phyloP scores from a whole-genome alignment of 1,139 yeast genomes.

The Casaregolazyma suthepensis region DNA sequence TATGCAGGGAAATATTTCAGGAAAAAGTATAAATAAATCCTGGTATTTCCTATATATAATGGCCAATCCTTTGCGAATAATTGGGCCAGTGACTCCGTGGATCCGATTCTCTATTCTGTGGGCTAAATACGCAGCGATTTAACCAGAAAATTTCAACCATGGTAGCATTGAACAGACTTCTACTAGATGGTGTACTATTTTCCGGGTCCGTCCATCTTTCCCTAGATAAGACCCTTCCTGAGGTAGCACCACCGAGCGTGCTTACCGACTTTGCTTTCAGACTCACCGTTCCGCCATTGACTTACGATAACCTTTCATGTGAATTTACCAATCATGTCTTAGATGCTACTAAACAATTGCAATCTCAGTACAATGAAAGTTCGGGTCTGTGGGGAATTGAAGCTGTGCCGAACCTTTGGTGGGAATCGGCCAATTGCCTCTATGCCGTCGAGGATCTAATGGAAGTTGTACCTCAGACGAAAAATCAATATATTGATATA shows the following conservation, averaged over 20 bases:
- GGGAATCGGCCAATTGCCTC: conserved; percentile 16
- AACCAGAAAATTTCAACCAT: background rate
- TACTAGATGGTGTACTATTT: background rate
- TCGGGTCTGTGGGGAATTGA: conserved; percentile 6
- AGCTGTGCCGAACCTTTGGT: conserved; percentile 1
- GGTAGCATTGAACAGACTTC: background rate
- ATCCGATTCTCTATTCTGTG: background rate
- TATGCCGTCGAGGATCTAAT: conserved; percentile 11
- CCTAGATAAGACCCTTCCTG: background rate
- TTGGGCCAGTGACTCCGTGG: background rate
- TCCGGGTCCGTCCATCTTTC: background rate
- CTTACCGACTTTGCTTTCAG: background rate
- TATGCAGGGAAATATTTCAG: background rate
- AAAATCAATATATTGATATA: background rate
- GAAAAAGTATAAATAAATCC: background rate
- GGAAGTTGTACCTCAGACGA: conserved; percentile 3
- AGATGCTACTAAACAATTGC: background rate
- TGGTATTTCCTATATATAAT: background rate
- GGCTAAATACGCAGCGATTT: background rate
- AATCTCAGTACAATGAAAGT: background rate
- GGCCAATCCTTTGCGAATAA: background rate
- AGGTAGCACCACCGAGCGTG: background rate
- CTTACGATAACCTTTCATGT: background rate
- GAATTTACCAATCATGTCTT: background rate
- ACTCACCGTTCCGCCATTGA: background rate